Base-by-base conservation (phyloP, 2,329 filamentous ascomycete genomes). In the Penicillium sp. region DNA sequence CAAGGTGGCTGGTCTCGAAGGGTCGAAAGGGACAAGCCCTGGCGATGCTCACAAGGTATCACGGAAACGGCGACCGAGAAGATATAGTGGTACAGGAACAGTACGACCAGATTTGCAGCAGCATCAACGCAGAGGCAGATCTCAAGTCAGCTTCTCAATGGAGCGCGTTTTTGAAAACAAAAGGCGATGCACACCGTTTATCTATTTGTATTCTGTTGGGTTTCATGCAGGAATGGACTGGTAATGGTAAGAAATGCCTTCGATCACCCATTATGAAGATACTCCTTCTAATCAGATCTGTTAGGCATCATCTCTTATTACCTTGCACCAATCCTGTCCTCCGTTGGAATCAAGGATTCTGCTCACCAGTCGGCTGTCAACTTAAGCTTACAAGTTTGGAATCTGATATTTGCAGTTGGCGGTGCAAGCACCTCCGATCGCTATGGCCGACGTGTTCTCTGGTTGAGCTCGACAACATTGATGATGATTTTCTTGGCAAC, bases 1-100 rank as follows among this genome's bases (percentile, higher is more conserved):
- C 86, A 2, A 72, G 85, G 52, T 87, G 84, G 84, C 74, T 87
- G 19, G 83, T 85, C 50, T 80, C 81, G 39, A 80, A 84, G 51
- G 81, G 83, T 55, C 79, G 81, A 7, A 76, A 80, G 11, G 82
- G 85, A 19, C 77, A 86, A 58, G 84, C 83, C 1, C 72, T 81
- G n/a, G 71, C 77, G 5, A 79, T 83, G 4, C 77, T 90, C 53
- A 77, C 81, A 7, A 81, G 81, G 56, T 84, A 83, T 62, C 86
- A 87, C 48, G 85, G 83, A 2, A 78, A 84, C 60, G 76, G 77
- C 1, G 71, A 75, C 33, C 51, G 55, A 1, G 63, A 72, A 10
- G 61, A 62, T 14, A 53, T 53, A 8, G 36, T 66, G 21, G 65
- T 66, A 3, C 57, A 54, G 16, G 60, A 64, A 26, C 64, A 68